Evolutionary conservation across 2,329 filamentous ascomycete species (phyloP).

Genomic region (Cladosporium sp.): DNA sequence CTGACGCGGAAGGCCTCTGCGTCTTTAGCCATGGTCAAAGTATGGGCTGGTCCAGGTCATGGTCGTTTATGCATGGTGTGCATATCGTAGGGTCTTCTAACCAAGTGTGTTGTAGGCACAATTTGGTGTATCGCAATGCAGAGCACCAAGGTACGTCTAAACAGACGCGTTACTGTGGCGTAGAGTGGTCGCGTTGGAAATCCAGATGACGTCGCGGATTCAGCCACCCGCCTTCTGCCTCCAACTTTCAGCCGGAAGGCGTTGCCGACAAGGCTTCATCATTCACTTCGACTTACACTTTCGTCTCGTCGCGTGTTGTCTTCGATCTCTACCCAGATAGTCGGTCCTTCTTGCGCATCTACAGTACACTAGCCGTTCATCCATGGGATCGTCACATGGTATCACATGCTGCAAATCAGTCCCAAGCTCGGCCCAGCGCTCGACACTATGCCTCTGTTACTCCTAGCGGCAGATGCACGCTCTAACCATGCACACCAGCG

Average conservation of each 20-base stretch:
- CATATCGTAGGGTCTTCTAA: not conserved
- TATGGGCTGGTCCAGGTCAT: constrained; percentile 22
- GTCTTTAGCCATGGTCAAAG: constrained; percentile 27
- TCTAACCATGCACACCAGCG: constrained; percentile 2
- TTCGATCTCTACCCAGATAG: not conserved
- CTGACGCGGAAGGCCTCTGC: constrained; percentile 67
- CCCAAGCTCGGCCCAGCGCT: not conserved
- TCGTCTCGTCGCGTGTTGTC: not conserved
- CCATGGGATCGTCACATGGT: not conserved
- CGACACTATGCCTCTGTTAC: constrained; percentile 7
- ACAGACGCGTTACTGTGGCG: not conserved
- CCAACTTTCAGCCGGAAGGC: not conserved
- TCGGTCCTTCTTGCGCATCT: not conserved
- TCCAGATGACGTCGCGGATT: not conserved
- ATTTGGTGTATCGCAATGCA: not conserved
- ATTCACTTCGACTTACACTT: not conserved
- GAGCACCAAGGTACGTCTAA: not conserved
- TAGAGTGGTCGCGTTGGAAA: constrained; percentile 2
- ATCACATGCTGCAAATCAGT: not conserved
- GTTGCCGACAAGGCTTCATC: not conserved
- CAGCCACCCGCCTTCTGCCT: not conserved
- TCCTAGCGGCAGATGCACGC: constrained; percentile 7
- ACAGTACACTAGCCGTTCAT: no score
- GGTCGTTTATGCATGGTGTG: constrained; percentile 12
- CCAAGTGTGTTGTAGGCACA: not conserved